Percentiles rank a stretch among this genome's conserved stretches.
Evolutionary conservation across 2,329 filamentous ascomycete species (phyloP).

Genomic region (Escovopsis weberi): DNA sequence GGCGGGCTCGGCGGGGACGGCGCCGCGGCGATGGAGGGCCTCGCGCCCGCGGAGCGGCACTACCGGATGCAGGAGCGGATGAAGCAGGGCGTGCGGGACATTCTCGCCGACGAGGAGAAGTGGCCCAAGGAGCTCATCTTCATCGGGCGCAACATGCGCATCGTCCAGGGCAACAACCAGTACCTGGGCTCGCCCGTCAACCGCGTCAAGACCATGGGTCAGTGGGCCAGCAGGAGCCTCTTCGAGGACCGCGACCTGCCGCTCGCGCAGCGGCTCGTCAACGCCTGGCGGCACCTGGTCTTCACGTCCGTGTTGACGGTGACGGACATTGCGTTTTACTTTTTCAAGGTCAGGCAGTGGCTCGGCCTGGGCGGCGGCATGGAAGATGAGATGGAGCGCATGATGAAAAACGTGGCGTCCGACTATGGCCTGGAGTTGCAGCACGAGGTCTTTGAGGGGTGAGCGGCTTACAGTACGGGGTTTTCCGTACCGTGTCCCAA

Average conservation of each 20-base stretch:
- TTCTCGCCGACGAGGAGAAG: conserved; percentile 73
- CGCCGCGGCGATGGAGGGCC: conserved; percentile 49
- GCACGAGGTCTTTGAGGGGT: conserved; percentile 80
- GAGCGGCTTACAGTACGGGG: conserved; percentile 1
- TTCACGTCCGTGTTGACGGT: conserved; percentile 64
- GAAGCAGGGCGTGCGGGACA: conserved; percentile 50
- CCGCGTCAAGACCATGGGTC: conserved; percentile 82
- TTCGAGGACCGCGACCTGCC: conserved; percentile 56
- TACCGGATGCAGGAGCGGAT: conserved; percentile 83
- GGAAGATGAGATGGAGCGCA: conserved; percentile 84
- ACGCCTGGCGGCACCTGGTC: conserved; percentile 64
- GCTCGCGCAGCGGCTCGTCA: conserved; percentile 45
- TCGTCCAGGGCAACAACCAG: conserved; percentile 88
- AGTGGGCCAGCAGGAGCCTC: conserved; percentile 78
- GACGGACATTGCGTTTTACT: conserved; percentile 73
- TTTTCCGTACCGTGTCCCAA: not conserved
- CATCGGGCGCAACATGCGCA: conserved; percentile 80
- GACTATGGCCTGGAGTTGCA: conserved; percentile 87
- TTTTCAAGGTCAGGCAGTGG: conserved; percentile 61
- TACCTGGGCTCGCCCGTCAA: conserved; percentile 83
- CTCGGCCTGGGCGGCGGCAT: conserved; percentile 68
- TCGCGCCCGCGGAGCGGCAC: conserved; percentile 54
- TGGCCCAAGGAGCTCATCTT: conserved; percentile 88
- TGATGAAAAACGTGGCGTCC: conserved; percentile 76
- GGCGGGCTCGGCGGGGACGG: conserved; percentile 45